phyloP scores from a whole-genome alignment of 768 basidiomycete genomes.

The Exsudoporus frostii region DNA sequence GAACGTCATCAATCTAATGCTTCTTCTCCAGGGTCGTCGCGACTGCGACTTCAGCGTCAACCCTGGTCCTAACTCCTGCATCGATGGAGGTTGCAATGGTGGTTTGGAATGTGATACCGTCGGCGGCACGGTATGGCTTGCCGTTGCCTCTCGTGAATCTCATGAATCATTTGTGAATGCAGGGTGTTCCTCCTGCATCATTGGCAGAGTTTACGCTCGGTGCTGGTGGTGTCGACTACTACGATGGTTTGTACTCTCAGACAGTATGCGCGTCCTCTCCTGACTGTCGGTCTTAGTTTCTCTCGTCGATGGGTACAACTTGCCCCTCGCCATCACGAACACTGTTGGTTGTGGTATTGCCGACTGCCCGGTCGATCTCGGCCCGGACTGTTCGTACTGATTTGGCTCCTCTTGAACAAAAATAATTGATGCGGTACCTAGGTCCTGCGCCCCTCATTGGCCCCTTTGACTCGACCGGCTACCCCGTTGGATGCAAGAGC shows the following conservation, averaged over 20 bases:
- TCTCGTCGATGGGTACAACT: conserved; percentile 63
- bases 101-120: conserved; percentile 54
- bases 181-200: conserved; percentile 67
- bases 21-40: conserved; percentile 41
- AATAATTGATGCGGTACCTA: conserved; percentile 12
- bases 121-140: conserved; percentile 44
- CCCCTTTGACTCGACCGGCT: conserved; percentile 51
- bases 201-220: conserved; percentile 68
- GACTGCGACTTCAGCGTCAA: conserved; percentile 58
- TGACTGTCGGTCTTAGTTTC: conserved; percentile 40
- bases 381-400: conserved; percentile 45
- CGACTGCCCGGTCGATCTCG: conserved; percentile 60
- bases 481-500: conserved; percentile 58
- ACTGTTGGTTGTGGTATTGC: conserved; percentile 52
- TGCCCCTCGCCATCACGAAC: conserved; percentile 58
- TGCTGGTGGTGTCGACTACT: conserved; percentile 47
- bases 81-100: conserved; percentile 67
- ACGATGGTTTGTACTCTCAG: conserved; percentile 48
- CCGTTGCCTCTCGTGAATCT: neutral
- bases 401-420: neutral
- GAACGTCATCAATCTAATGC: neutral
- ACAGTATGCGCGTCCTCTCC: neutral
- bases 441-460: conserved; percentile 52
- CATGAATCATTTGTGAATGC: neutral
- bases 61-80: conserved; percentile 53